Conservation (phyloP, 768 basidiomycete genomes). For the Boletus insuetus region DNA sequence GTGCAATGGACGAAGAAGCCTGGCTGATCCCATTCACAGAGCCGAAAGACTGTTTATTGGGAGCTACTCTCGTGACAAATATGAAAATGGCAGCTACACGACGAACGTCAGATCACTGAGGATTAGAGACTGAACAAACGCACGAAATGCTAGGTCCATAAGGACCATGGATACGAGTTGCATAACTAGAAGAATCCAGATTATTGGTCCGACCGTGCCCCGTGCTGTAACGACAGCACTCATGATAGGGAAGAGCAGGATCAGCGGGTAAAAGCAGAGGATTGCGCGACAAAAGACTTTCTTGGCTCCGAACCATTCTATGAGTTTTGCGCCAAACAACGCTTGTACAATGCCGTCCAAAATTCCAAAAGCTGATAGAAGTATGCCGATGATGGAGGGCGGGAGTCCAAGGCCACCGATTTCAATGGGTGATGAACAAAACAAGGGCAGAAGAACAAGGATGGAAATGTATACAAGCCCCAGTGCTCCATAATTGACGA, state of each 20-base stretch:
- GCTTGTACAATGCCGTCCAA: neutral
- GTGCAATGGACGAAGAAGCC: slow-evolving; percentile 35
- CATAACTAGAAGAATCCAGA: neutral
- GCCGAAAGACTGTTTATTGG: too few relatives aligned
- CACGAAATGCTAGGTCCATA: too few relatives aligned
- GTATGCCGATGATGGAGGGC: slow-evolving; percentile 41
- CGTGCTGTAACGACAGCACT: too few relatives aligned
- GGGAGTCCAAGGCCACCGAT: slow-evolving; percentile 43
- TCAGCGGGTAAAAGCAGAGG: too few relatives aligned
- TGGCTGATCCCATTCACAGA: slow-evolving; percentile 54
- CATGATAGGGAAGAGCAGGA: too few relatives aligned
- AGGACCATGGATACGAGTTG: slow-evolving; percentile 23
- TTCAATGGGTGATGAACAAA: slow-evolving; percentile 42
- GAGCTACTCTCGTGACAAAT: too few relatives aligned
- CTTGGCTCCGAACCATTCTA: neutral
- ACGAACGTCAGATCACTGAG: too few relatives aligned
- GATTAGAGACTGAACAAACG: too few relatives aligned
- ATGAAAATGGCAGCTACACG: too few relatives aligned
- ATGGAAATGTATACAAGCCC: slow-evolving; percentile 44
- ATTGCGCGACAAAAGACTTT: too few relatives aligned
- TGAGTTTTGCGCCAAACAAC: neutral
- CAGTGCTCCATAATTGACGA: slow-evolving; percentile 41
- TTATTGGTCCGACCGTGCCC: too few relatives aligned
- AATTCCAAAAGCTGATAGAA: slow-evolving; percentile 21
- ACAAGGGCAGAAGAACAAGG: slow-evolving; percentile 41